Evolutionary conservation across 73 alveolate genomes (phyloP), one percentile per base, ranked within the genome.

Genomic region (Tetrahymena thermophila): DNA sequence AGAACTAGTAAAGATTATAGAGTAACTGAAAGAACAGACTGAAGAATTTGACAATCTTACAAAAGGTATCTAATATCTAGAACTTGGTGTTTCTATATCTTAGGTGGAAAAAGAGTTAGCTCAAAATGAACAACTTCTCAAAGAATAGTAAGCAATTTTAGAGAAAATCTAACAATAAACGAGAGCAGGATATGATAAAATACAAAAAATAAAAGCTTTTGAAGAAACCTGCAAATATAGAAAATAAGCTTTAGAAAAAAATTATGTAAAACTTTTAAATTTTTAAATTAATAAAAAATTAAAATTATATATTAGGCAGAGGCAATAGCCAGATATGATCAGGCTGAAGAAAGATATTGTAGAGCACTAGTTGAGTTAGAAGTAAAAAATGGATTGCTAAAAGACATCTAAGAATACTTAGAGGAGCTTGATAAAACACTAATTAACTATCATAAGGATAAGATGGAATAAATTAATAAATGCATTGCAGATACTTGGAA

Each of bases 401-500:
- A 96, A 93, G 99, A 97, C 96, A 95, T 96, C 38, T 97, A 97
- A 94, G 95, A 95, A 93, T 96, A 94, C 55, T 93, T 95, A 94
- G 97, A 97, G 94, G 99, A 98, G 23, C 95, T 98, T 38, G 99
- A 99, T 83, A 98, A 98, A 94, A 97, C 99, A 13, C 71, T 99
- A 85, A 98, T 98, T 97, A 95, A 95, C 95, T 99, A 96, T 97
- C 99, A 99, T 93, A 99, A 98, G 85, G 99, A 98, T 85, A 98
- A 99, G 95, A 99, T 99, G 99, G 97, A 98, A 94, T 99, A 99
- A 97, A 99, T 99, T 94, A 99, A 99, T 94, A 96, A 97, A 94
- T 97, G 98, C 93, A 95, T 99, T 19, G 93, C 98, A 93, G 98
- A 98, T 94, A 97, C 98, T 94, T 99, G 99, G 99, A 97, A 98